Percentiles rank a stretch among this genome's conserved stretches.
Conservation (phyloP, 1,284 basidiomycete species). For the Porogramme epimiltina region DNA sequence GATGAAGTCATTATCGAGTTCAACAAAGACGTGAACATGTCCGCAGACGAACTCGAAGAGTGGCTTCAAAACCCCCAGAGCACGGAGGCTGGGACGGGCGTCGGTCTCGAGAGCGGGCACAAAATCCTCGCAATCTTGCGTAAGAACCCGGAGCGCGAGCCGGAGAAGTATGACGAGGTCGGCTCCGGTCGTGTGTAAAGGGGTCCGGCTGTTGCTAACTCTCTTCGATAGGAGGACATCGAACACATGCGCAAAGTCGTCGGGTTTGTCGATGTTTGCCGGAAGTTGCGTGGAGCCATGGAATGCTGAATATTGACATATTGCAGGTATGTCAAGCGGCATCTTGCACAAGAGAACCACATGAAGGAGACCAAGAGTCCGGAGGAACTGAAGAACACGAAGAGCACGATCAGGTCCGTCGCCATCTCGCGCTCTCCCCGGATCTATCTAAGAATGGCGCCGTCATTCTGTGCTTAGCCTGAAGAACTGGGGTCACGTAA, state of each 20-base stretch:
- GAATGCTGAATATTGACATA: not conserved
- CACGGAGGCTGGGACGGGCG: conserved; percentile 36
- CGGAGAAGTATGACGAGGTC: conserved; percentile 35
- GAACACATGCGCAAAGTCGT: conserved; percentile 41
- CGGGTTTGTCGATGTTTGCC: conserved; percentile 23
- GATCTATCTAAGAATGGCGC: too few relatives aligned
- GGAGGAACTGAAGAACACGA: conserved; percentile 36
- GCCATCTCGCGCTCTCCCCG: not conserved
- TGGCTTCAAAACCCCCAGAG: conserved; percentile 38
- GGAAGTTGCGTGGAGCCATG: not conserved
- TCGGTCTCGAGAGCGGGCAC: conserved; percentile 37
- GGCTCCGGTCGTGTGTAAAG: not conserved
- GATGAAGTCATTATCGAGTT: conserved; percentile 32
- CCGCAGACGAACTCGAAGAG: conserved; percentile 34
- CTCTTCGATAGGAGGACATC: conserved; percentile 30
- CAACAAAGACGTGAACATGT: conserved; percentile 37
- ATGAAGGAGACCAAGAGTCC: conserved; percentile 38
- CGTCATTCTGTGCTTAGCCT: conserved; percentile 22
- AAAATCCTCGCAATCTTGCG: conserved; percentile 38
- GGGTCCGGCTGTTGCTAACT: not conserved
- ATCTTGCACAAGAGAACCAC: conserved; percentile 37
- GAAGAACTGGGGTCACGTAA: conserved; percentile 40
- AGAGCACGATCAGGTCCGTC: conserved; percentile 38
- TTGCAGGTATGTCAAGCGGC: conserved; percentile 29
- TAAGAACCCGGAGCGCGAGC: conserved; percentile 37